phyloP scores from a whole-genome alignment of 805 yeast species.

The Clavispora phyllophila region DNA sequence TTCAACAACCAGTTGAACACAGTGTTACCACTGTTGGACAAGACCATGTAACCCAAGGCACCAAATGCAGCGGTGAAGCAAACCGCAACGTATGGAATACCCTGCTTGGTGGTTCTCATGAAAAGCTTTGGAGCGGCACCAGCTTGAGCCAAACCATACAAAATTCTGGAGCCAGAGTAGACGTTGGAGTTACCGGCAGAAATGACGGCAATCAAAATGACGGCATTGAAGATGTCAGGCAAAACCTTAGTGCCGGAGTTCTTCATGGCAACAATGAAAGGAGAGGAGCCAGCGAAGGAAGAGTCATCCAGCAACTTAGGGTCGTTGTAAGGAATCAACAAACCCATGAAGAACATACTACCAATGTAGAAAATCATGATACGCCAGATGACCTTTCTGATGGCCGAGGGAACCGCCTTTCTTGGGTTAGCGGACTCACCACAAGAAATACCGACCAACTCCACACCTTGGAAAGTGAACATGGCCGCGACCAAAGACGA shows the following conservation, averaged over 20 bases:
- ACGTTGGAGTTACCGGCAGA: slow-evolving; percentile 80
- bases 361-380: slow-evolving; percentile 61
- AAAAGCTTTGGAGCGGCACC: slow-evolving; percentile 54
- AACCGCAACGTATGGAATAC: slow-evolving; percentile 25
- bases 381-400: slow-evolving; percentile 62
- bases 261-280: slow-evolving; percentile 66
- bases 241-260: slow-evolving; percentile 63
- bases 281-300: slow-evolving; percentile 50
- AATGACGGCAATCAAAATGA: slow-evolving; percentile 57
- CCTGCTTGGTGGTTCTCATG: slow-evolving; percentile 38
- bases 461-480: slow-evolving; percentile 80
- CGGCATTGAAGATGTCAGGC: slow-evolving; percentile 70
- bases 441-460: slow-evolving; percentile 67
- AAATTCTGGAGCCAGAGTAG: slow-evolving; percentile 64
- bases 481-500: slow-evolving; percentile 66
- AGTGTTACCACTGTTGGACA: slow-evolving; percentile 45
- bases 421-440: slow-evolving; percentile 71
- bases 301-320: slow-evolving; percentile 37
- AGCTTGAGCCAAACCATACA: slow-evolving; percentile 60
- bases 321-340: slow-evolving; percentile 67
- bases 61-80: slow-evolving; percentile 57
- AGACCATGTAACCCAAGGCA: slow-evolving; percentile 55
- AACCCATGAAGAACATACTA: slow-evolving; percentile 63
- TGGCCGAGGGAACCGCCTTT: slow-evolving; percentile 66
- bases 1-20: slow-evolving; percentile 72